These are phyloP conservation scores for Apophysomyces trapeziformis DNA, from an alignment of 371 early-diverging fungal genomes.

Conservation along the genomic window DNA sequence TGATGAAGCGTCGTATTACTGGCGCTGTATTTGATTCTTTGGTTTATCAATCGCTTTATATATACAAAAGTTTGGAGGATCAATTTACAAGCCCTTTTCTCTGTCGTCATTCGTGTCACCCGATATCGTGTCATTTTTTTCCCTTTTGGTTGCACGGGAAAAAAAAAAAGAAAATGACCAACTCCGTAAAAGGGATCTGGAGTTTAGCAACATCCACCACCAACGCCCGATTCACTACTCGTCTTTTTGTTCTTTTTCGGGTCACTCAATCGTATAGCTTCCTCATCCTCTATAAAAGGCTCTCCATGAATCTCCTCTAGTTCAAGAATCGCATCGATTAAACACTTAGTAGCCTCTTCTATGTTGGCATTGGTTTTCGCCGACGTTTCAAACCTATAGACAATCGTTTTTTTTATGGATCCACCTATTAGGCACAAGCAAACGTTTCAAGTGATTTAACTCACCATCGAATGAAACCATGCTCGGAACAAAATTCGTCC, in stretches of 20 bases:
- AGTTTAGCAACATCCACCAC: neutral
- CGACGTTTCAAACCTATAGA: conserved; percentile 52
- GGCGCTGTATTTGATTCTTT: no score
- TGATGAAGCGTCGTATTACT: no score
- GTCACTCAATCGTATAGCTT: neutral
- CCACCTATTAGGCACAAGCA: neutral
- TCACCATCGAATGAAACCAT: conserved; percentile 48
- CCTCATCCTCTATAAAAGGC: conserved; percentile 4
- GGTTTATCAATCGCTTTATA: neutral
- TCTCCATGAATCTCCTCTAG: conserved; percentile 17
- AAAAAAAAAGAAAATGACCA: neutral
- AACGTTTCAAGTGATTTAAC: neutral
- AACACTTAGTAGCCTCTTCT: conserved; percentile 44
- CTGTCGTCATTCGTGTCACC: conserved; percentile 3
- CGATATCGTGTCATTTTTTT: conserved; percentile 1
- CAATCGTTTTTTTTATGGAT: neutral
- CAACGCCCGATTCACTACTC: no score
- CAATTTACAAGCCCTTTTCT: neutral
- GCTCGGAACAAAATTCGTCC: conserved; percentile 43
- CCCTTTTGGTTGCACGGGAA: no score
- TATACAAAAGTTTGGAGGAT: neutral
- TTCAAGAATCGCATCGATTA: conserved; percentile 27
- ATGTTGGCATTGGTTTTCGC: conserved; percentile 57
- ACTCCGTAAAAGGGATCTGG: neutral
- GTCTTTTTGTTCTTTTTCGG: neutral